Conservation (phyloP, 768 basidiomycete genomes). For the Lactarius sp. region DNA sequence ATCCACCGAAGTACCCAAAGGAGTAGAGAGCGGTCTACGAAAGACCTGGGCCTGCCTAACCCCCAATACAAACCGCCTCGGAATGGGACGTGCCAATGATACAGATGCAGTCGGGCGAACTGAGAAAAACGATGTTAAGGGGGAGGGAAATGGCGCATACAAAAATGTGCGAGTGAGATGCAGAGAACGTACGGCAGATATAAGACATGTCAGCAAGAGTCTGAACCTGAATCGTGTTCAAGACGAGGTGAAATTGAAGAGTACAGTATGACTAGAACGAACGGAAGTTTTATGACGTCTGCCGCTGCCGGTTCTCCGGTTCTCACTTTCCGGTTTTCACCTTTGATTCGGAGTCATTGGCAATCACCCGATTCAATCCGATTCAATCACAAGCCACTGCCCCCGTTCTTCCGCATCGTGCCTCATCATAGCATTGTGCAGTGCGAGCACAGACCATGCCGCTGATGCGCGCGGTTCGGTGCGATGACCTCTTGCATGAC, state of each 20-base stretch:
- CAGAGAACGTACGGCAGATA: neutral
- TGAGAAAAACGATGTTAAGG: neutral
- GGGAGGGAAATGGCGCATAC: neutral
- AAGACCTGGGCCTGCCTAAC: neutral
- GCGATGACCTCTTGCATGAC: too few relatives aligned
- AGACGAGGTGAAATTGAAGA: neutral
- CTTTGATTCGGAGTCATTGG: too few relatives aligned
- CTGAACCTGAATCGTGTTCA: neutral
- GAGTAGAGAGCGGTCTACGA: slow-evolving; percentile 12
- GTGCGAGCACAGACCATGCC: too few relatives aligned
- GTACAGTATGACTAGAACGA: too few relatives aligned
- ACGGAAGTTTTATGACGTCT: too few relatives aligned
- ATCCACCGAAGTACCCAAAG: neutral
- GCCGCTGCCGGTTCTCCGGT: too few relatives aligned
- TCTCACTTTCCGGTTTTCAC: too few relatives aligned
- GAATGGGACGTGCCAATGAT: slow-evolving; percentile 10
- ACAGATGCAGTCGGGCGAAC: slow-evolving; percentile 13
- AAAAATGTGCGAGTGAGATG: neutral
- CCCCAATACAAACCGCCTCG: slow-evolving; percentile 14
- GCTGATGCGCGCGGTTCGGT: too few relatives aligned
- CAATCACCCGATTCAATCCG: too few relatives aligned
- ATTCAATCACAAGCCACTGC: too few relatives aligned
- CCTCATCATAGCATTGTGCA: too few relatives aligned
- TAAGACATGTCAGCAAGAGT: neutral
- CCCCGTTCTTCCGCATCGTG: too few relatives aligned